These are phyloP conservation scores for Fusarium sp. DNA, from an alignment of 2,329 filamentous ascomycete species.

Conservation along the genomic window DNA sequence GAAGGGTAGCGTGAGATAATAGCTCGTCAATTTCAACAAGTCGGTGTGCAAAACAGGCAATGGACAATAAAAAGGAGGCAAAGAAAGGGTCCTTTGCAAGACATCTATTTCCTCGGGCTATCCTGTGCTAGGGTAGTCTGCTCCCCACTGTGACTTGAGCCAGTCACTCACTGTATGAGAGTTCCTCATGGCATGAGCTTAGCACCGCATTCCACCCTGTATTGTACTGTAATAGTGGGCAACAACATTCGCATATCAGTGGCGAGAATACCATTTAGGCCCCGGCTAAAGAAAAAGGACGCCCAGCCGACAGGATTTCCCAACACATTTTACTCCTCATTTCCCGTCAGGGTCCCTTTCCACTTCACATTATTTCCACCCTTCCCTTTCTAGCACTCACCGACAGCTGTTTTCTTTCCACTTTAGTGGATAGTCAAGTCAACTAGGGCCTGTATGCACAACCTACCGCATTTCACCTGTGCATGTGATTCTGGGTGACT, in stretches of 20 bases:
- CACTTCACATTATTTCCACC: slow-evolving; percentile 8
- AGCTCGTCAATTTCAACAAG: slow-evolving; percentile 16
- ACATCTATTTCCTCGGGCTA: not conserved
- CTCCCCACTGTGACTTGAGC: not conserved
- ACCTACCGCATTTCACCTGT: slow-evolving; percentile 1
- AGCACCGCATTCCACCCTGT: not conserved
- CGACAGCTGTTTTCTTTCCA: slow-evolving; percentile 25
- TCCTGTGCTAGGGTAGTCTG: not conserved
- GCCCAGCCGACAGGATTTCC: slow-evolving; percentile 30
- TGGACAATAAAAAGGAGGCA: slow-evolving; percentile 24
- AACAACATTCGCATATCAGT: slow-evolving; percentile 23
- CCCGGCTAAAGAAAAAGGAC: not conserved
- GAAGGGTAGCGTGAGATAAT: slow-evolving; percentile 12
- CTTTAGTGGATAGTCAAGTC: slow-evolving; percentile 20
- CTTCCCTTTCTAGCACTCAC: slow-evolving; percentile 9
- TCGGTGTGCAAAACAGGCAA: slow-evolving; percentile 37
- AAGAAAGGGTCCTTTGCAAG: not conserved
- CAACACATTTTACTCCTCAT: slow-evolving; percentile 33
- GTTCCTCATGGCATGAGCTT: not conserved
- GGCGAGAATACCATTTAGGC: slow-evolving; percentile 15
- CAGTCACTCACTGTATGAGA: not conserved
- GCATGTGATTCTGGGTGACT: slow-evolving; percentile 33
- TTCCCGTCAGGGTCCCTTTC: not conserved
- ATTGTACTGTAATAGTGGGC: slow-evolving; percentile 2
- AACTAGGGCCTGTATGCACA: slow-evolving; percentile 2